Base-by-base conservation (phyloP, 2,329 filamentous ascomycete species). In the Rhexocercosporidium sp. region DNA sequence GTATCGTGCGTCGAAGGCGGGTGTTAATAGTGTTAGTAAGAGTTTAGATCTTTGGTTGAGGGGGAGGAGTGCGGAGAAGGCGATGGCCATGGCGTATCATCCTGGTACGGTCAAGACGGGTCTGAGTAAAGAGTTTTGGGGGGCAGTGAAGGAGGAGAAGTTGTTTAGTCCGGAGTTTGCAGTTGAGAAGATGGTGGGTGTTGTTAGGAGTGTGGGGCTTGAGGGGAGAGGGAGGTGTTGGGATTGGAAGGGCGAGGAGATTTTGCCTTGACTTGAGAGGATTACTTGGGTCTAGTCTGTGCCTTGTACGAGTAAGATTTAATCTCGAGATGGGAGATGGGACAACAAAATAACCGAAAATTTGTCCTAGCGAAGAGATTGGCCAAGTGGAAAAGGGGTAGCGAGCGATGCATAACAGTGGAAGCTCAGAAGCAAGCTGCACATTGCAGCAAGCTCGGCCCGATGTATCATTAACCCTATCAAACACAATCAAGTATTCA, bases 91-190 rank as follows among this genome's bases (percentile, higher is more conserved):
- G 12, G 86, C 85, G 11, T 84, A 96, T 75, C 93, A 96, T 78
- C 93, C 93, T 0, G 92, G 93, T 2, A 96, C 92, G 0, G 92
- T 96, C 59, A 89, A 85, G 81, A 96, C 92, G 60, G 89, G 85
- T 11, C 80, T 96, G 69, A 93, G 89, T 70, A 84, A 82, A 74
- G 88, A 88, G 51, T 96, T 92, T 75, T 95, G 92, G 92, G 81
- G 75, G 0, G 86, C 83, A 47, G 88, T 91, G 49, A 82, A 82
- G 54, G 82, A 85, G 71, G 82, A 75, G 1, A 88, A 90, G 78
- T 79, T 96, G 71, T 89, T 95, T 72, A 86, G 83, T 67, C 83
- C 88, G 0, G 88, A 90, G 68, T 89, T 85, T 74, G 88, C 90
- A 22, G 92, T 87, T 0, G 86, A 87, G 80, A 85, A 83, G 76